A percentile compares a stretch with the other conserved stretches of the same genome.
Conservation (phyloP, 2,329 filamentous ascomycete genomes). For the Fusarium tanahbumbuense region DNA sequence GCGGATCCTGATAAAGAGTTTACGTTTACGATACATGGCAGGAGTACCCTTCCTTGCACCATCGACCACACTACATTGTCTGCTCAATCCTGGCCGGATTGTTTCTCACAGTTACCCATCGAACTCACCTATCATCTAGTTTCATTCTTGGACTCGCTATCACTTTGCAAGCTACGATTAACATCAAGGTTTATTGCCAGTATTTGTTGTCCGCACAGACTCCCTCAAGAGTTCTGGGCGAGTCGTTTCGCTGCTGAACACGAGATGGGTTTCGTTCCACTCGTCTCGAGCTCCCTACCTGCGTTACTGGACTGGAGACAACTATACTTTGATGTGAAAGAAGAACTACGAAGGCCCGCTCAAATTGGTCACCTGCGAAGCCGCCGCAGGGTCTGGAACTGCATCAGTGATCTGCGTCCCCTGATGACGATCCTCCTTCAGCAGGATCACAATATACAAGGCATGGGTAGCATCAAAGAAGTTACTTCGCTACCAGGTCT, state of each 20-base stretch:
- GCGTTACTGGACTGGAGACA: neutral
- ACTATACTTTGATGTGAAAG: neutral
- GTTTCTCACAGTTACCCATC: neutral
- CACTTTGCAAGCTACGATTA: constrained; percentile 12
- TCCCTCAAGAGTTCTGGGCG: constrained; percentile 23
- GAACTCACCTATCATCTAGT: neutral
- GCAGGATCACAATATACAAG: neutral
- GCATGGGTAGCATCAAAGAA: accelerated
- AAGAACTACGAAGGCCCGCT: neutral
- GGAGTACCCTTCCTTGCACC: neutral
- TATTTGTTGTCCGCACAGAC: neutral
- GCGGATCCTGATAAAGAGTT: neutral
- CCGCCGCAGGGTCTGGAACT: neutral
- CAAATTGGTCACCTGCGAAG: neutral
- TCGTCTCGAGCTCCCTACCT: accelerated
- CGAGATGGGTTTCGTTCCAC: constrained; percentile 17
- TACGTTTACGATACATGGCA: neutral
- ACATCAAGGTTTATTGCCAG: constrained; percentile 3
- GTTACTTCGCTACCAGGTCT: neutral
- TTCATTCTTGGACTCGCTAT: neutral
- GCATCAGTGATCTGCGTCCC: neutral
- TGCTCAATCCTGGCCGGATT: neutral
- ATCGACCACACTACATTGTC: neutral
- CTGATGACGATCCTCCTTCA: neutral
- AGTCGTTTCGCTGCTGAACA: constrained; percentile 9